Evolutionary conservation across 306 rosid species (phyloP), one percentile per base, ranked within the genome.

Genomic region (Vicia villosa): DNA sequence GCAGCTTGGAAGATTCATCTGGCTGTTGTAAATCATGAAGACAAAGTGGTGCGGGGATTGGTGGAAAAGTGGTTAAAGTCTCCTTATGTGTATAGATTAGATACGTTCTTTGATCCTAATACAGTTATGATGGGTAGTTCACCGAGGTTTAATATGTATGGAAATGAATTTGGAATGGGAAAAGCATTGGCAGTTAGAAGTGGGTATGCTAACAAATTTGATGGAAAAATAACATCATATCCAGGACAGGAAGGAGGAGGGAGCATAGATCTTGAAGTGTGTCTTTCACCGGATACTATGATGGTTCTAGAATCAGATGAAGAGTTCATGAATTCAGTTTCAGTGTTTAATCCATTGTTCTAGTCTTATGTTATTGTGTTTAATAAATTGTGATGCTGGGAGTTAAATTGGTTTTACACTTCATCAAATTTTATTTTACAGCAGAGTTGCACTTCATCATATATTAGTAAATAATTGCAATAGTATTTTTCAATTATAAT

Each of bases 81-180:
- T 8, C 95, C 90, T 0, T 0, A 1, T 0, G 42, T 78, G 2
- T 14, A 6, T 51, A 14, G 4, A 20, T 10, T 51, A 14, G 30
- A 51, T 2, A 0, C 4, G 30, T 20, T 51, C 2, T 43, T 77
- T 16, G 87, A 83, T 15, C 81, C 71, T 0, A 8, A 9, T 7
- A 24, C 37, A n/a, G 80, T 91, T 59, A 5, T 79, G 74, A 70
- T 88, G 74, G 67, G 81, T 6, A 88, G 93, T 54, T 82, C 91
- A 3, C 90, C 91, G 0, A 79, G 88, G 45, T 88, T 88, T 62
- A 68, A 83, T 28, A 73, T 78, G 83, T 88, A 81, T 56, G 88
- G 83, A 15, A 80, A 68, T 41, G 86, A 88, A 38, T 86, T 91
- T 61, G 93, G 97, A 42, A 83, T 88, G 93, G 97, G 93, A 9